Evolutionary conservation across 257 asterid species (phyloP), one percentile per base, ranked within the genome.

Genomic region (Solanum chaucha): DNA sequence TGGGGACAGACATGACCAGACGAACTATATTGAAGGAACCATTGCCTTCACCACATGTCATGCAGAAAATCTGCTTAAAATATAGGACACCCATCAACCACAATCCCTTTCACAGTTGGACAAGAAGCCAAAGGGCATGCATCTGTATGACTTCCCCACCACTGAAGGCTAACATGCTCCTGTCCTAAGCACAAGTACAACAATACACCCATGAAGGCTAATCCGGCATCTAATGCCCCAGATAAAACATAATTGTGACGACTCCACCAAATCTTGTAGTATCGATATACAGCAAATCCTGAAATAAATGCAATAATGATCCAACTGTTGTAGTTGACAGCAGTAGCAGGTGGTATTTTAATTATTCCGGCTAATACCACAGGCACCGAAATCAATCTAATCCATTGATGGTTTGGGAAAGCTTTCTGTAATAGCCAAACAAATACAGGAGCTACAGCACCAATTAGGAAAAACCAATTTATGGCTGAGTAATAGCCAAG

Each of bases 131-230:
- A 88, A 14, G 98, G 92, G 86, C 99, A 96, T 46, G 94, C 97
- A 86, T 96, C 99, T 13, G 91, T 91, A 1, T 84, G 89, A 84
- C 93, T 95, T 78, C 99, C 98, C 99, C 99, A 96, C 98, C 99
- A 95, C 46, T 91, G 92, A 28, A 96, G 95, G 89, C 92, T 92
- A 78, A 93, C 59, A 73, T 94, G 93, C 83, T 85, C 88, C 92
- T 92, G 92, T 22, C 93, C 99, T 41, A 96, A 88, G 86, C 96
- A 94, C 86, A 96, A 41, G 88, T 96, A 96, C 82, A 95, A 82
- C 35, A 95, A 86, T 64, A 96, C 97, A 3, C 98, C 99, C 99
- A 94, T 96, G 91, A 96, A 96, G n/a, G 99, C 98, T 64, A 96
- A 90, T 46, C 99, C 98, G 4, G 99, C 96, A 92, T 96, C 99